Evolutionary conservation across 2,329 filamentous ascomycete genomes (phyloP).

Genomic region (Boeremia exigua): DNA sequence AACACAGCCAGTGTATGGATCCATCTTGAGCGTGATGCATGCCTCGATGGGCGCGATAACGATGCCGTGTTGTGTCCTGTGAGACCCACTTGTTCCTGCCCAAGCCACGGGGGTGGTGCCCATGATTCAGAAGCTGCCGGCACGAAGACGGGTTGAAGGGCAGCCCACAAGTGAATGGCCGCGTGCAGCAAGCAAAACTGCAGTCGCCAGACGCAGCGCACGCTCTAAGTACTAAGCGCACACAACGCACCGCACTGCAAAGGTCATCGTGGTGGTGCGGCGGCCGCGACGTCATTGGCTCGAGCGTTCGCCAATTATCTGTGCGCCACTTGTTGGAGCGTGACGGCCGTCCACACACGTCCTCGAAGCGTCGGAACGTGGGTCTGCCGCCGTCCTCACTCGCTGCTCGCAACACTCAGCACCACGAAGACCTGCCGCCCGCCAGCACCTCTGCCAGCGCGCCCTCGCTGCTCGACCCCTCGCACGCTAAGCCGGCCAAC

Average conservation of each 20-base stretch:
- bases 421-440: constrained; percentile 1
- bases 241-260: constrained; percentile 1
- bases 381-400: constrained; percentile 30
- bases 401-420: constrained; percentile 21
- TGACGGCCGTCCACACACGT: constrained; percentile 33
- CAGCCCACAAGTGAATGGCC: background rate
- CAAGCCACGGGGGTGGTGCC: constrained; percentile 5
- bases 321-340: constrained; percentile 26
- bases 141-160: constrained; percentile 2
- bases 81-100: constrained; percentile 15
- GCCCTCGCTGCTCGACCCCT: constrained; percentile 23
- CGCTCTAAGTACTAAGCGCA: constrained; percentile 9
- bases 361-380: constrained; percentile 38
- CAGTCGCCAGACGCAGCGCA: background rate
- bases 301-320: constrained; percentile 28
- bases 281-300: constrained; percentile 32
- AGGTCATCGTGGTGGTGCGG: constrained; percentile 16
- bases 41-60: constrained; percentile 13
- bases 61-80: background rate
- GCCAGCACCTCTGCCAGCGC: constrained; percentile 11
- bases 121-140: constrained; percentile 7
- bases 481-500: constrained; percentile 22
- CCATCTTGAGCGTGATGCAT: constrained; percentile 8
- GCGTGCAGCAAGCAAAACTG: background rate
- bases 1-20: background rate